These are phyloP conservation scores for Yamadazyma tumulicola DNA, from an alignment of 805 yeast genomes.

Conservation along the genomic window DNA sequence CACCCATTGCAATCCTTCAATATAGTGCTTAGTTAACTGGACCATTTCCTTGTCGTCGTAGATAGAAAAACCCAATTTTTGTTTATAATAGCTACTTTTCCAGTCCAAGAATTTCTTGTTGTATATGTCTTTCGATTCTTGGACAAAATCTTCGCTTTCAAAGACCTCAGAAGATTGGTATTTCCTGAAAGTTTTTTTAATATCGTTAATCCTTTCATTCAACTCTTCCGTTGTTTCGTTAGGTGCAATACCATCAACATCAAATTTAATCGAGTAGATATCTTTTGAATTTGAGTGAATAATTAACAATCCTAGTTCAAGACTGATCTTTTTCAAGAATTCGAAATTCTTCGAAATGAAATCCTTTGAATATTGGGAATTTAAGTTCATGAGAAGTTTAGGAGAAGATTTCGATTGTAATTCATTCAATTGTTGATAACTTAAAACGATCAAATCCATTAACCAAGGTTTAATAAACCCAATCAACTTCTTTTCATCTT, in stretches of 20 bases:
- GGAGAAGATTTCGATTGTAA: constrained; percentile 22
- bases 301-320: constrained; percentile 63
- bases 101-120: constrained; percentile 71
- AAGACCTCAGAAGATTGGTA: constrained; percentile 64
- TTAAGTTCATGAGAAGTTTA: constrained; percentile 35
- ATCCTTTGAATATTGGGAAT: constrained; percentile 27
- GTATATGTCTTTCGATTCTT: constrained; percentile 56
- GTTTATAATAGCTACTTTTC: constrained; percentile 82
- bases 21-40: constrained; percentile 72
- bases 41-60: constrained; percentile 55
- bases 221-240: constrained; percentile 66
- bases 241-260: constrained; percentile 71
- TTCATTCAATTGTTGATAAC: constrained; percentile 28
- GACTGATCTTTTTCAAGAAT: constrained; percentile 60
- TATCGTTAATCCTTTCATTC: constrained; percentile 46
- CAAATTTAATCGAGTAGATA: constrained; percentile 57
- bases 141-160: constrained; percentile 53
- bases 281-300: constrained; percentile 59
- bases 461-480: constrained; percentile 54
- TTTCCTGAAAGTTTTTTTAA: constrained; percentile 54
- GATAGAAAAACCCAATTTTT: constrained; percentile 70
- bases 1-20: constrained; percentile 98
- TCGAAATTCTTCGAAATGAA: constrained; percentile 49
- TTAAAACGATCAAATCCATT: constrained; percentile 28
- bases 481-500: constrained; percentile 73